These are phyloP conservation scores for Albugo candida DNA, from an alignment of 352 stramenopile genomes.

Conservation along the genomic window DNA sequence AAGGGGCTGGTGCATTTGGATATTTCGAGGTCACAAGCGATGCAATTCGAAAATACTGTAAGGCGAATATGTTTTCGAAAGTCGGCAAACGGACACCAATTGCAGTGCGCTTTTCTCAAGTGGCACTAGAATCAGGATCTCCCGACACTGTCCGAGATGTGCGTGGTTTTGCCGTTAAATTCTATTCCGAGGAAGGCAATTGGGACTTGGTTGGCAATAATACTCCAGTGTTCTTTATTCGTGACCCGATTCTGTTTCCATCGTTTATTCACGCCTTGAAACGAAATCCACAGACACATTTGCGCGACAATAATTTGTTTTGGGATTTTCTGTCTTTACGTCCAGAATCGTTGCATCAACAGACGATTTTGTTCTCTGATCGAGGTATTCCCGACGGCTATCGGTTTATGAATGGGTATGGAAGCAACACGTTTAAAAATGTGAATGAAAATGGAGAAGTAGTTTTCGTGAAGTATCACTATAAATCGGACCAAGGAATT, in stretches of 20 bases:
- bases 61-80: slow-evolving; percentile 61
- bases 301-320: slow-evolving; percentile 77
- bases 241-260: slow-evolving; percentile 83
- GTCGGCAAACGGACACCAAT: slow-evolving; percentile 76
- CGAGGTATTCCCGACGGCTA: slow-evolving; percentile 77
- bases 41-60: slow-evolving; percentile 29
- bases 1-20: slow-evolving; percentile 76
- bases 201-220: slow-evolving; percentile 89
- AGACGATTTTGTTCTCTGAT: slow-evolving; percentile 79
- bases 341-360: slow-evolving; percentile 79
- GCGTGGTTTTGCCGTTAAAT: slow-evolving; percentile 84
- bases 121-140: slow-evolving; percentile 55
- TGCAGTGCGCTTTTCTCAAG: slow-evolving; percentile 59
- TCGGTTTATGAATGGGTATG: slow-evolving; percentile 85
- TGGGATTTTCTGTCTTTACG: slow-evolving; percentile 88
- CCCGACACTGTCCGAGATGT: slow-evolving; percentile 77
- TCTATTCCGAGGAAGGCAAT: slow-evolving; percentile 88
- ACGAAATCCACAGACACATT: slow-evolving; percentile 71
- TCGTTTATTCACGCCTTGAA: slow-evolving; percentile 90
- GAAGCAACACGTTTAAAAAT: slow-evolving; percentile 82
- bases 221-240: slow-evolving; percentile 88
- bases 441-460: slow-evolving; percentile 57
- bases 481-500: slow-evolving; percentile 82
- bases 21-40: slow-evolving; percentile 79
- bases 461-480: slow-evolving; percentile 87